phyloP scores from a whole-genome alignment of 2,329 filamentous ascomycete species.

The Tolypocladium ovalisporum region DNA sequence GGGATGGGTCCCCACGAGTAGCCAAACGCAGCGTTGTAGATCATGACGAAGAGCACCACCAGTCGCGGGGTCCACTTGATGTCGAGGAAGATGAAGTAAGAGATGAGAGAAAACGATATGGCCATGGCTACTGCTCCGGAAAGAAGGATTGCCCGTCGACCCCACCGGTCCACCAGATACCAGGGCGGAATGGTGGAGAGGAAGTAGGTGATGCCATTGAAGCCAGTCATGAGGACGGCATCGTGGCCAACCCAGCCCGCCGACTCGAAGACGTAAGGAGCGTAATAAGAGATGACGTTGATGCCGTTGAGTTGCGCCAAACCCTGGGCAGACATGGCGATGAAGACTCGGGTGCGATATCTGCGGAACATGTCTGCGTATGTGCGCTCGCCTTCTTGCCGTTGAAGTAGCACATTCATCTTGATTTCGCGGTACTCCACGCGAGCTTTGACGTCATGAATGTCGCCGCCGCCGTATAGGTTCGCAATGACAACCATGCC shows the following conservation, averaged over 20 bases:
- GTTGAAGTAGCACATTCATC: conserved; percentile 87
- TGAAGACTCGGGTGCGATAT: conserved; percentile 87
- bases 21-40: conserved; percentile 95
- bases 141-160: conserved; percentile 77
- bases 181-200: conserved; percentile 89
- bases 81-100: conserved; percentile 90
- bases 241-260: conserved; percentile 89
- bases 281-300: conserved; percentile 99
- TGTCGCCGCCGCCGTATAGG: conserved; percentile 88
- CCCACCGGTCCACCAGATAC: conserved; percentile 92
- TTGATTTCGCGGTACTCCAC: conserved; percentile 99
- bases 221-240: conserved; percentile 92
- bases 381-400: conserved; percentile 87
- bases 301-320: conserved; percentile 96
- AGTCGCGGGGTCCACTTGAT: conserved; percentile 66
- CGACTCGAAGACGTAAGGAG: conserved; percentile 89
- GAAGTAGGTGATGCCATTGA: conserved; percentile 85
- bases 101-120: conserved; percentile 76
- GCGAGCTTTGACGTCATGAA: conserved; percentile 82
- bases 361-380: conserved; percentile 92
- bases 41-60: conserved; percentile 92
- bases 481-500: conserved; percentile 98
- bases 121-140: conserved; percentile 86
- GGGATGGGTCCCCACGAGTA: conserved; percentile 94
- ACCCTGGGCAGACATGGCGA: conserved; percentile 96